phyloP scores from a whole-genome alignment of 345 rosid genomes.

The Durio zibethinus region DNA sequence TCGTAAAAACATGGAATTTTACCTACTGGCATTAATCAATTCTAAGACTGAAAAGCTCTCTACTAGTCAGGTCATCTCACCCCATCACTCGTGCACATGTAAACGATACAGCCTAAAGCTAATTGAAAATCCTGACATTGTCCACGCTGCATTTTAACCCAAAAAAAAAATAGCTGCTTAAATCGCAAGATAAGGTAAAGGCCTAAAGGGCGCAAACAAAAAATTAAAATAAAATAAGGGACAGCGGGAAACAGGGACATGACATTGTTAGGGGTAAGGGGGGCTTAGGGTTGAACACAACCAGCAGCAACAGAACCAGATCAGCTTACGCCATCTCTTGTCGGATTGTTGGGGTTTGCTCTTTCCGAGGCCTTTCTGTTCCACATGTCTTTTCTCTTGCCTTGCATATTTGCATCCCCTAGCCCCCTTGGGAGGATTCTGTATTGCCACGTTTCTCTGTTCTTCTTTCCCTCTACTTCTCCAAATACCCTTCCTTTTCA shows the following conservation, averaged over 20 bases:
- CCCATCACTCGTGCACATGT: not conserved
- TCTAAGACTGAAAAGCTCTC: not conserved
- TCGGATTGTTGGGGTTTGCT: conserved; percentile 16
- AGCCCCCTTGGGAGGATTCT: not conserved
- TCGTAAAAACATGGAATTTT: not conserved
- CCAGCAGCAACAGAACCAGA: conserved; percentile 10
- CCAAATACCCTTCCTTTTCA: not conserved
- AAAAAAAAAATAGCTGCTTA: not conserved
- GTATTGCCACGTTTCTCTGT: conserved; percentile 6
- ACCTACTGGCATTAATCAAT: not conserved
- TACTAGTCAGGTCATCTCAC: not conserved
- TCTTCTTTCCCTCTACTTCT: not conserved
- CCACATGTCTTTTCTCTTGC: conserved; percentile 23
- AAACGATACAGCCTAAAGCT: not conserved
- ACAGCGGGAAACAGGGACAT: conserved; percentile 10
- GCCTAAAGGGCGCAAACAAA: not conserved
- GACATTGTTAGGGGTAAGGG: not conserved
- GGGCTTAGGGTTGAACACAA: not conserved
- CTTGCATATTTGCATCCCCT: not conserved
- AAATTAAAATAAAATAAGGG: not conserved
- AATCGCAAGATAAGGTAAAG: not conserved
- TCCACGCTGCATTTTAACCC: not conserved
- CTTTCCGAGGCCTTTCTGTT: not conserved
- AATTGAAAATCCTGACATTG: not conserved
- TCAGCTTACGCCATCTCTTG: conserved; percentile 21